Evolutionary conservation across 495 filamentous ascomycete genomes (phyloP).

Genomic region (Penicillium paradoxum): DNA sequence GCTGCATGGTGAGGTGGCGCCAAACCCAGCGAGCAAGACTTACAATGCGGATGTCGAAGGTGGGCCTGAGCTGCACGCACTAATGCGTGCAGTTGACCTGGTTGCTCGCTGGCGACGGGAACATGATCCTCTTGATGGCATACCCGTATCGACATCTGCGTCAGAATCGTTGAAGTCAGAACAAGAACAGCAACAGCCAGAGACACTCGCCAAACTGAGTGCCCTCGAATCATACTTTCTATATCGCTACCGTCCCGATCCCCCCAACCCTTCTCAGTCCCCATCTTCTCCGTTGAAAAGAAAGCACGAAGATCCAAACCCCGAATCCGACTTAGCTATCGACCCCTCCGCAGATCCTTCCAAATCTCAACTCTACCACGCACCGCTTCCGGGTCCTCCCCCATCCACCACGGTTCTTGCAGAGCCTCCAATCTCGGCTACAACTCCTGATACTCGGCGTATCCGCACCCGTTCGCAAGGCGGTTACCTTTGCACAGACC

Average conservation of each 20-base stretch:
- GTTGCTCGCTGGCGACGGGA: slow-evolving; percentile 63
- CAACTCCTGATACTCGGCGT: slow-evolving; percentile 11
- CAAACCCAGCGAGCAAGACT: slow-evolving; percentile 25
- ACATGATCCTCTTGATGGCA: slow-evolving; percentile 7
- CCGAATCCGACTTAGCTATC: slow-evolving; percentile 6
- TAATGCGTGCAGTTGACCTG: slow-evolving; percentile 83
- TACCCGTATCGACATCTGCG: background rate
- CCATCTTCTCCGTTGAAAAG: slow-evolving; percentile 18
- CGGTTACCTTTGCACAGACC: slow-evolving; percentile 89
- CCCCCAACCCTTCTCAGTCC: background rate
- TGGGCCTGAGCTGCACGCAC: slow-evolving; percentile 75
- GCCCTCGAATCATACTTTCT: slow-evolving; percentile 37
- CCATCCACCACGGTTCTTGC: slow-evolving; percentile 3
- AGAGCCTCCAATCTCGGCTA: background rate
- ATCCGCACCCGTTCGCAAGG: slow-evolving; percentile 48
- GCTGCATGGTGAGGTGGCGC: slow-evolving; percentile 15
- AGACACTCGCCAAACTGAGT: slow-evolving; percentile 15
- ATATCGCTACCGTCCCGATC: slow-evolving; percentile 6
- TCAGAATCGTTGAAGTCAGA: slow-evolving; percentile 3
- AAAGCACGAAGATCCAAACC: slow-evolving; percentile 17
- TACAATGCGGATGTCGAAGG: slow-evolving; percentile 45
- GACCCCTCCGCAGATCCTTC: background rate
- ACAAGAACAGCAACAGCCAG: background rate
- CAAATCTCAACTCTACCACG: background rate
- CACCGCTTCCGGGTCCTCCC: slow-evolving; percentile 16